Evolutionary conservation across 192 early-diverging fungal genomes (phyloP).

Genomic region (Chytriomyces sp.): DNA sequence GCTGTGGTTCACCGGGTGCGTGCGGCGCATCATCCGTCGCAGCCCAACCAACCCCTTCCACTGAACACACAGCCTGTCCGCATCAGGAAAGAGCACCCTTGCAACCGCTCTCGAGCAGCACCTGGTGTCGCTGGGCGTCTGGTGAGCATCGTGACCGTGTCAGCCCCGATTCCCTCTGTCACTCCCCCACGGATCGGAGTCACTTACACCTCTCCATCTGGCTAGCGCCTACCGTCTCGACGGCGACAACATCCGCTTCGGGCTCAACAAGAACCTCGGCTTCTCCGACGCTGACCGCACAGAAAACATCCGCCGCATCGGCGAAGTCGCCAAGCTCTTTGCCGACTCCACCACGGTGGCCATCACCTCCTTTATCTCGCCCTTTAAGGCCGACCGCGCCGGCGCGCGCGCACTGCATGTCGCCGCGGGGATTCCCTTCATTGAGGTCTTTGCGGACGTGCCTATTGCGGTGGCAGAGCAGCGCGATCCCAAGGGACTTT

Average conservation of each 20-base stretch:
- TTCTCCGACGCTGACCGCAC: constrained; percentile 88
- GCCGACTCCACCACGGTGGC: constrained; percentile 81
- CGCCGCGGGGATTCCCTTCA: constrained; percentile 77
- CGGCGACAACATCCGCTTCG: constrained; percentile 97
- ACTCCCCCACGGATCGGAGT: not conserved
- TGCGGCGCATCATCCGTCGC: not conserved
- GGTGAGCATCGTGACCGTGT: not conserved
- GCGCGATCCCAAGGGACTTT: constrained; percentile 93
- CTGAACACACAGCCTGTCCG: constrained; percentile 65
- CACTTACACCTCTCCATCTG: not conserved
- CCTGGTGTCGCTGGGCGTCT: constrained; percentile 71
- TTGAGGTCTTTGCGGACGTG: constrained; percentile 88
- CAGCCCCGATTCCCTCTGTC: too few relatives aligned
- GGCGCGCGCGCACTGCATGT: constrained; percentile 76
- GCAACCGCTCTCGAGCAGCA: constrained; percentile 89
- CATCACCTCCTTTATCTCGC: constrained; percentile 90
- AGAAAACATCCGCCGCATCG: constrained; percentile 94
- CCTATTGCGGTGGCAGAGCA: constrained; percentile 84
- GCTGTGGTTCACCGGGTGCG: constrained; percentile 83
- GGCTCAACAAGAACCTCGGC: constrained; percentile 88
- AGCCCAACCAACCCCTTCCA: not conserved
- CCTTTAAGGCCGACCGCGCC: constrained; percentile 82
- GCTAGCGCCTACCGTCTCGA: constrained; percentile 84
- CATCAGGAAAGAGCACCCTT: constrained; percentile 90
- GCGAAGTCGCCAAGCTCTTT: constrained; percentile 91